Base-by-base conservation (phyloP, 2,329 filamentous ascomycete genomes). In the Pezicula carpinea region DNA sequence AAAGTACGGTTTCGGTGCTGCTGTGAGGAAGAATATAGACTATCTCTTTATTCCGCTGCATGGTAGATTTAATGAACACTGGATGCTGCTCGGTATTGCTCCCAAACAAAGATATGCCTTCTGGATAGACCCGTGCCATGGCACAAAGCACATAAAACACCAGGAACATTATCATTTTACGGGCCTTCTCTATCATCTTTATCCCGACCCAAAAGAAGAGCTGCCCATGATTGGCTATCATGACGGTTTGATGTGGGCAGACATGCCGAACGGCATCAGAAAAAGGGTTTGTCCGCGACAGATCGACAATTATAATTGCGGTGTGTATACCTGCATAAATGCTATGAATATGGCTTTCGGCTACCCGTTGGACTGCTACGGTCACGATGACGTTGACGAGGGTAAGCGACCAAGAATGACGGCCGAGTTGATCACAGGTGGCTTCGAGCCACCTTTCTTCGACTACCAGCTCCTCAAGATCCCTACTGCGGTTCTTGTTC, bases 31-130 rank as follows among this genome's bases (percentile, higher is more conserved):
- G 3, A 6, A 8, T 26, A 6, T 26, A 26, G 23, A 26, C 23
- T 26, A 26, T 6, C 23, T 26, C 7, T 26, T 26, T 10, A 26
- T 26, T 26, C 23, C 23, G 11, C 11, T 26, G 6, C 11, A 26
- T 8, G 23, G 23, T 2, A 26, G 11, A 26, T 8, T 8, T 10
- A 26, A 26, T 3, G 11, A 10, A 8, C 23, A 26, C 23, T 26
- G 23, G 23, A 26, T 26, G 23, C 23, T 26, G 11, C 23, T 26
- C 23, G 23, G 48, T 38, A 15, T 38, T 7, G 22, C 26, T 19
- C 43, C 43, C 7, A 35, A 32, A 5, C 48, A 50, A 23, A 46
- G 39, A 8, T 50, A 46, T 14, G n/a, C 43, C 6, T 46, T 50
- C 29, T 26, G 43, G 23, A 36, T 50, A n/a, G 43, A 50, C 17